These are phyloP conservation scores for Polytrichum commune DNA, from an alignment of 225 moss, liverwort and hornwort species.

Conservation along the genomic window DNA sequence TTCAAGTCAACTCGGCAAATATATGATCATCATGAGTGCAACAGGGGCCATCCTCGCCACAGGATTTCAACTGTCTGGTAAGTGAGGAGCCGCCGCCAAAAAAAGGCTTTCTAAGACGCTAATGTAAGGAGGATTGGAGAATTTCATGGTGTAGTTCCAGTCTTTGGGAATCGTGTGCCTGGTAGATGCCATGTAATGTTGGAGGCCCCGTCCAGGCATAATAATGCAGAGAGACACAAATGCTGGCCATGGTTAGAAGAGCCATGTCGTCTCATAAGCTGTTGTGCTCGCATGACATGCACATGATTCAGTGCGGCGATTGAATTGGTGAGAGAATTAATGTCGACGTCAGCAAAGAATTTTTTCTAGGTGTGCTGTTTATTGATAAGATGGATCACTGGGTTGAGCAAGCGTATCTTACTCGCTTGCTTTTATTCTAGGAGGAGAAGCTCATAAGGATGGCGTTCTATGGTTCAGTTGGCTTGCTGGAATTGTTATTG, in stretches of 20 bases:
- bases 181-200: background rate
- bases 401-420: background rate
- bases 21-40: slow-evolving; percentile 79
- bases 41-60: slow-evolving; percentile 86
- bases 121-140: background rate
- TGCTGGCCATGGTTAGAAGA: background rate
- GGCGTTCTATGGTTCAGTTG: slow-evolving; percentile 88
- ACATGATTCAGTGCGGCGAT: no score
- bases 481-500: slow-evolving; percentile 85
- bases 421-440: slow-evolving; percentile 23
- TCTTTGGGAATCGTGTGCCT: no score
- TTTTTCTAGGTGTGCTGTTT: no score
- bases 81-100: background rate
- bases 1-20: slow-evolving; percentile 85
- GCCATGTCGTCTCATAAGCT: background rate
- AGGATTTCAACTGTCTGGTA: slow-evolving; percentile 84
- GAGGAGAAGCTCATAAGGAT: slow-evolving; percentile 76
- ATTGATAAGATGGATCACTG: no score
- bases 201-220: background rate
- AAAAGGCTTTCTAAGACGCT: background rate
- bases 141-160: background rate
- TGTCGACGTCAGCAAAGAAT: no score
- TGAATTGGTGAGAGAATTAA: no score
- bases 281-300: no score
- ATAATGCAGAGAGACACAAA: background rate